These are phyloP conservation scores for Albifimbria verrucaria DNA, from an alignment of 2,329 filamentous ascomycete species.

Conservation along the genomic window DNA sequence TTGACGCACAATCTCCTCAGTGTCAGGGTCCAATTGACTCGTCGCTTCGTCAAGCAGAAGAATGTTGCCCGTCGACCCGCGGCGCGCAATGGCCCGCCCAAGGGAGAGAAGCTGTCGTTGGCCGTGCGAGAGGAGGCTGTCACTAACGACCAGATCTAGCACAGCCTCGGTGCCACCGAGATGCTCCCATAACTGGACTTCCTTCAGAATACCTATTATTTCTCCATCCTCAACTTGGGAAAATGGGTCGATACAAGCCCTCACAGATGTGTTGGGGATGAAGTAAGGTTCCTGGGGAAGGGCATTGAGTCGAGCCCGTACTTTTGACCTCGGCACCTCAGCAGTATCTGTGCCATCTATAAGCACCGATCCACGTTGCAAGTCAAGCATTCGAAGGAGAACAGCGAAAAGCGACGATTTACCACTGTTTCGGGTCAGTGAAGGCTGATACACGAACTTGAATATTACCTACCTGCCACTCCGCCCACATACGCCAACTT, in stretches of 20 bases:
- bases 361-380: background rate
- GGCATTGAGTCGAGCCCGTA: background rate
- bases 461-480: slow-evolving; percentile 29
- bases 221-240: background rate
- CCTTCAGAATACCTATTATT: slow-evolving; percentile 3
- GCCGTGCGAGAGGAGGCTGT: slow-evolving; percentile 37
- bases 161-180: slow-evolving; percentile 32
- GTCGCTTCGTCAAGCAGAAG: slow-evolving; percentile 43
- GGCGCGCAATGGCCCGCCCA: slow-evolving; percentile 39
- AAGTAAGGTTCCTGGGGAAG: background rate
- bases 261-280: background rate
- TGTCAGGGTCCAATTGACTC: slow-evolving; percentile 30
- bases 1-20: slow-evolving; percentile 27
- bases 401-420: background rate
- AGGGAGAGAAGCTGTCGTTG: slow-evolving; percentile 50
- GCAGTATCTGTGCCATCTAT: background rate
- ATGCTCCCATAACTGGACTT: slow-evolving; percentile 28
- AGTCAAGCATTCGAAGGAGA: background rate
- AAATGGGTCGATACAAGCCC: background rate
- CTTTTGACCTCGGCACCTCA: background rate
- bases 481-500: slow-evolving; percentile 48
- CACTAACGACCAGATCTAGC: slow-evolving; percentile 30
- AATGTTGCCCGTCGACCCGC: slow-evolving; percentile 27
- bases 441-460: background rate
- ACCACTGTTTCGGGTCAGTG: background rate